phyloP scores from a whole-genome alignment of 805 yeast species.

The Schwanniomyces sp. region DNA sequence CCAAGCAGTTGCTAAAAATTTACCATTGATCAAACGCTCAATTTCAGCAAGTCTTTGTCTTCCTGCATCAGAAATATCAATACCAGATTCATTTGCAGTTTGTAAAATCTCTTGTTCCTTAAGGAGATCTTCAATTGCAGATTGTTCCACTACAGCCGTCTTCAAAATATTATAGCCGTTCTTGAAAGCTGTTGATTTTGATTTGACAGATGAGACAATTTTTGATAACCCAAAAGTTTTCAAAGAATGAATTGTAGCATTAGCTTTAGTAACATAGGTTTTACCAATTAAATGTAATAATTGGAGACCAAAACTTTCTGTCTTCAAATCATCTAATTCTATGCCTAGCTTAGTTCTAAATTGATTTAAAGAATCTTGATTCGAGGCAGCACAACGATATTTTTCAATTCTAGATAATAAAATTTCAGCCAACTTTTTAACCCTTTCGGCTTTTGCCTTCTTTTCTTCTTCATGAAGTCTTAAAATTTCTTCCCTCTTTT shows the following conservation, averaged over 20 bases:
- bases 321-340: slow-evolving; percentile 79
- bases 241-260: slow-evolving; percentile 69
- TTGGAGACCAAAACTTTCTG: slow-evolving; percentile 95
- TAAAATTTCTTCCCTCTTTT: slow-evolving; percentile 49
- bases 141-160: slow-evolving; percentile 86
- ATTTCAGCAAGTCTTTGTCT: slow-evolving; percentile 54
- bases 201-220: slow-evolving; percentile 75
- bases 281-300: slow-evolving; percentile 80
- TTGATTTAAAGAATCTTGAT: slow-evolving; percentile 57
- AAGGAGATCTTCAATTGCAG: slow-evolving; percentile 64
- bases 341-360: slow-evolving; percentile 52
- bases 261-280: slow-evolving; percentile 73
- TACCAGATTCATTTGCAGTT: slow-evolving; percentile 24
- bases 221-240: slow-evolving; percentile 87
- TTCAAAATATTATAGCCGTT: slow-evolving; percentile 81
- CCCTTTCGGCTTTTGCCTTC: slow-evolving; percentile 48
- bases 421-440: slow-evolving; percentile 49
- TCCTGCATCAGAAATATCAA: slow-evolving; percentile 36
- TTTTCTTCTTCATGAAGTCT: slow-evolving; percentile 56
- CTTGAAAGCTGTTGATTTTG: slow-evolving; percentile 79
- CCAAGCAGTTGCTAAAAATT: slow-evolving; percentile 93
- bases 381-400: slow-evolving; percentile 59
- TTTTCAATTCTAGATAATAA: slow-evolving; percentile 49
- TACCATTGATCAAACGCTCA: slow-evolving; percentile 82
- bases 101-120: slow-evolving; percentile 59